Percentiles rank a stretch among this genome's conserved stretches.
Conservation (phyloP, 1,139 yeast genomes). For the Debaryomycetaceae sp. region DNA sequence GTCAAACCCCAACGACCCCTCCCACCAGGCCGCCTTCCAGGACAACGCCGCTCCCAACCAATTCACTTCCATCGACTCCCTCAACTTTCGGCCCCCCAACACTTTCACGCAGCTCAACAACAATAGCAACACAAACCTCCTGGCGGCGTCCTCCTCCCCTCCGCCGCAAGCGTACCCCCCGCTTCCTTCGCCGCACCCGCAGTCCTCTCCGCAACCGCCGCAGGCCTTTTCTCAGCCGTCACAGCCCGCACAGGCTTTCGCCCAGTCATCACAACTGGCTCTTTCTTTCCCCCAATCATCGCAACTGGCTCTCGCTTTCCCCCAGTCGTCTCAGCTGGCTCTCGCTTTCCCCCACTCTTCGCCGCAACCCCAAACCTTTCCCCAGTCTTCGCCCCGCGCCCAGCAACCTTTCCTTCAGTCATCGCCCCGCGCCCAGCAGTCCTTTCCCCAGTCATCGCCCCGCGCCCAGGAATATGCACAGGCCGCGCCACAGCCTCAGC, state of each 20-base stretch:
- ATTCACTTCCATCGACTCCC: slow-evolving; percentile 30
- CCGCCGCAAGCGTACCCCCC: too few relatives aligned
- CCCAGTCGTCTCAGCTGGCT: background rate
- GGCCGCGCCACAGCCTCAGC: background rate
- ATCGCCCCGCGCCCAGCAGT: background rate
- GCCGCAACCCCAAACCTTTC: background rate
- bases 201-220: slow-evolving; percentile 3
- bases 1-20: slow-evolving; percentile 1
- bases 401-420: background rate
- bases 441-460: background rate
- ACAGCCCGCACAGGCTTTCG: slow-evolving; percentile 2
- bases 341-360: too few relatives aligned
- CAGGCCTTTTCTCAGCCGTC: slow-evolving; percentile 1
- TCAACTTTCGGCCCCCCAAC: slow-evolving; percentile 31
- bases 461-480: background rate
- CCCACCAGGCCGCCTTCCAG: slow-evolving; percentile 1
- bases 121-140: slow-evolving; percentile 29
- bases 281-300: background rate
- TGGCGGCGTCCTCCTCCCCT: slow-evolving; percentile 20
- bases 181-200: slow-evolving; percentile 6
- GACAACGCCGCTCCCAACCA: slow-evolving; percentile 8
- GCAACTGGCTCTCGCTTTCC: too few relatives aligned
- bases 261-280: too few relatives aligned
- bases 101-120: slow-evolving; percentile 36
- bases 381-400: background rate